Evolutionary conservation across 305 asterid genomes (phyloP), one percentile per base, ranked within the genome.

Genomic region (Rubia occidens): DNA sequence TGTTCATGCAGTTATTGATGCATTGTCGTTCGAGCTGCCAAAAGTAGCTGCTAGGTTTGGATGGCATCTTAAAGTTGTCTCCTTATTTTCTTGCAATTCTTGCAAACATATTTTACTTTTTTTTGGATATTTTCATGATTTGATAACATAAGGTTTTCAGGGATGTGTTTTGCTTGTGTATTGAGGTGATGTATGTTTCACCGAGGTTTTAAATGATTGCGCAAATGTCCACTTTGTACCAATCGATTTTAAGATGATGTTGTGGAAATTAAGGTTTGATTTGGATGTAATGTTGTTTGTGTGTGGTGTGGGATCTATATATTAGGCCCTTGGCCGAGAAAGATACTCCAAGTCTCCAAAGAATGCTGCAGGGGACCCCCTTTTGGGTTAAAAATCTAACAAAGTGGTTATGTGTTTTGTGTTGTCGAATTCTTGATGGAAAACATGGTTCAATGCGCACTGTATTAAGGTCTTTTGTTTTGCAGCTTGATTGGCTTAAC

Each of bases 401-500:
- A 59, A 18, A n/a, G 18, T n/a, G 40, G 49, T 17, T 71, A 72
- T 21, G 63, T 58, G 11, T 21, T 59, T 54, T 59, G 10, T 55
- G 21, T 40, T 68, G 54, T 11, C 43, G 42, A 29, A 24, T 63
- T 9, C 43, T 58, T 55, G 29, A 53, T 17, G 32, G 20, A 15
- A 62, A 24, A n/a, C 67, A 4, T 45, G 53, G n/a, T 40, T 24
- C 24, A 21, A 14, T 32, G 32, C 40, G 54, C 26, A 73, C 45
- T 60, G 21, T 37, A 24, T 56, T 63, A n/a, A 14, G 42, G 11
- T 56, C 63, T 66, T 42, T 26, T 26, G 24, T 66, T 67, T 60
- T 83, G 81, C 94, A 95, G 99, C 64, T 95, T 75, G 99, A 91
- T 88, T 94, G 97, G 99, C 84, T 94, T 77, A 94, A 94, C 89